Conservation (phyloP, 2,329 filamentous ascomycete genomes). For the Colletotrichum costaricense region DNA sequence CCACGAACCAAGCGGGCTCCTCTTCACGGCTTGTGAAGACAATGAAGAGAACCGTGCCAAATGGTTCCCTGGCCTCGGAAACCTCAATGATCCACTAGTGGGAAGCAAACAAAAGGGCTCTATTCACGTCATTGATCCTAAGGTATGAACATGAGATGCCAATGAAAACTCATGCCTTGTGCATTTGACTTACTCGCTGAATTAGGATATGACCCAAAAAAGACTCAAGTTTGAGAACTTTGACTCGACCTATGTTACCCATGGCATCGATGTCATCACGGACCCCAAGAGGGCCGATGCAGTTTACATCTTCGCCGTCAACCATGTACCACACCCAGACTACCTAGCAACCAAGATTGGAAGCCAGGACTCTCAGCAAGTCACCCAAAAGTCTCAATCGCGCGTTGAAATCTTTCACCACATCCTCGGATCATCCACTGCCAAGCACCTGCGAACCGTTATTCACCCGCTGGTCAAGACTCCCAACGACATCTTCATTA, state of each 20-base stretch:
- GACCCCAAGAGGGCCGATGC: constrained; percentile 55
- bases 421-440: constrained; percentile 42
- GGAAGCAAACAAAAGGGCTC: constrained; percentile 51
- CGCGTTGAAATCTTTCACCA: constrained; percentile 65
- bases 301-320: constrained; percentile 71
- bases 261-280: constrained; percentile 70
- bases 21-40: constrained; percentile 68
- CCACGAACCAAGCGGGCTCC: constrained; percentile 55
- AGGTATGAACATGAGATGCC: constrained; percentile 46
- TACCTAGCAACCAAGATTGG: constrained; percentile 43
- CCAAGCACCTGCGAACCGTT: constrained; percentile 63
- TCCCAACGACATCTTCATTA: constrained; percentile 68
- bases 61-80: constrained; percentile 64
- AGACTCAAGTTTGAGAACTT: constrained; percentile 64
- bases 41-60: constrained; percentile 53
- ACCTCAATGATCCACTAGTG: constrained; percentile 53
- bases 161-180: accelerated
- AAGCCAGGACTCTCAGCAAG: constrained; percentile 44
- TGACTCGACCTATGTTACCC: constrained; percentile 63
- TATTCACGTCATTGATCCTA: constrained; percentile 65
- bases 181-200: too few relatives aligned
- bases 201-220: constrained; percentile 42
- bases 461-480: constrained; percentile 63
- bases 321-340: constrained; percentile 64
- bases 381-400: constrained; percentile 51